Conservation (phyloP, 768 basidiomycete species). For the Lentinula raphanica region DNA sequence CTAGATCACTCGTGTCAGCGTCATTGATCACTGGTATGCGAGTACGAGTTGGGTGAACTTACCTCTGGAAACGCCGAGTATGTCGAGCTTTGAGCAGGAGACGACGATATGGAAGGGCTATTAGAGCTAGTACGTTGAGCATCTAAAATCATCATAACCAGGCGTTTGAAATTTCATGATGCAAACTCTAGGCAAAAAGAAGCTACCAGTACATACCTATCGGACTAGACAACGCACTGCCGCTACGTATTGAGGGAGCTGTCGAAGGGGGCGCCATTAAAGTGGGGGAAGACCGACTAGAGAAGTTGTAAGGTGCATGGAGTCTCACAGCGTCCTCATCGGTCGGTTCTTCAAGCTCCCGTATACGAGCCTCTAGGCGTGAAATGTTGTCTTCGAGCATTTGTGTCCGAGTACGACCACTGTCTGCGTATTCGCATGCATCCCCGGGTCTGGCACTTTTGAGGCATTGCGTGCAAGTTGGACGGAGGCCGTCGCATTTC, state of each 20-base stretch:
- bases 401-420: conserved; percentile 30
- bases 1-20: neutral
- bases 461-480: conserved; percentile 34
- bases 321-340: conserved; percentile 14
- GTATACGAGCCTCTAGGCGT: conserved; percentile 33
- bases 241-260: neutral
- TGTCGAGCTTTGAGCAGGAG: neutral
- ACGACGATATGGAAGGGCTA: neutral
- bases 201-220: neutral
- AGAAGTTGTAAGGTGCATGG: conserved; percentile 12
- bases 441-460: conserved; percentile 28
- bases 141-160: neutral
- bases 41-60: too few relatives aligned
- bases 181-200: neutral
- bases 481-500: conserved; percentile 38
- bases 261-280: neutral
- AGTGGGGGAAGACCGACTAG: conserved; percentile 3
- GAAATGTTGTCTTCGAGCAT: conserved; percentile 36
- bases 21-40: too few relatives aligned
- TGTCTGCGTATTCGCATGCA: conserved; percentile 43
- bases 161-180: neutral
- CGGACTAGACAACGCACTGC: neutral
- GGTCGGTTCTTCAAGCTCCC: conserved; percentile 30
- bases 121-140: neutral
- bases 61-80: neutral